Conservation (phyloP, 768 basidiomycete genomes). For the Kwoniella sp. region DNA sequence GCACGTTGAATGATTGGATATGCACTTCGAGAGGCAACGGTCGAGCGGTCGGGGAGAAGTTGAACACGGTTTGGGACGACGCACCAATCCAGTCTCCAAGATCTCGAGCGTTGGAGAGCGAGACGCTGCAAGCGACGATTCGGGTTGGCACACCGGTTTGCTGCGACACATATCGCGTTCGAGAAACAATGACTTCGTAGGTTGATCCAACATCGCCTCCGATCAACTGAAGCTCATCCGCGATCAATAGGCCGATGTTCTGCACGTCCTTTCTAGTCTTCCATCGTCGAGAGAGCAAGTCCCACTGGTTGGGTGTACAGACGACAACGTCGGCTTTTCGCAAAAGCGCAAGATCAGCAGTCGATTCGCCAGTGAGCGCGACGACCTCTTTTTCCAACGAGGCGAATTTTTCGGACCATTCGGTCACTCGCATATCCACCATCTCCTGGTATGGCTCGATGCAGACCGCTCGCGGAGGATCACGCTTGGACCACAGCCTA, state of each 20-base stretch:
- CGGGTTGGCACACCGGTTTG: constrained; percentile 91
- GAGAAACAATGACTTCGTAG: constrained; percentile 92
- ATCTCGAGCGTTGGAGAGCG: constrained; percentile 91
- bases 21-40: constrained; percentile 97
- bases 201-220: constrained; percentile 94
- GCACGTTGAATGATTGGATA: constrained; percentile 89
- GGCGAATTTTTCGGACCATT: constrained; percentile 86
- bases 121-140: constrained; percentile 91
- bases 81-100: constrained; percentile 98
- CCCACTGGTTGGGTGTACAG: constrained; percentile 94
- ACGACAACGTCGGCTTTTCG: constrained; percentile 89
- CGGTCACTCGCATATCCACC: constrained; percentile 84
- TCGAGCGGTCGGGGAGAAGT: constrained; percentile 96
- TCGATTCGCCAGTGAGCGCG: constrained; percentile 89
- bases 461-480: constrained; percentile 82
- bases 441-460: constrained; percentile 97
- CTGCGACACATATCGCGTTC: constrained; percentile 93
- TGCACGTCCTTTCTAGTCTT: constrained; percentile 96
- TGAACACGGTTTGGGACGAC: constrained; percentile 91
- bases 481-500: constrained; percentile 87
- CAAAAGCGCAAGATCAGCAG: constrained; percentile 84
- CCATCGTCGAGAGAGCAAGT: constrained; percentile 90
- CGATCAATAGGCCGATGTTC: constrained; percentile 86
- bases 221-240: constrained; percentile 91
- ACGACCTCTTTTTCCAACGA: constrained; percentile 87